phyloP scores from a whole-genome alignment of 768 basidiomycete genomes.

The Candolleomyces aberdarensis region DNA sequence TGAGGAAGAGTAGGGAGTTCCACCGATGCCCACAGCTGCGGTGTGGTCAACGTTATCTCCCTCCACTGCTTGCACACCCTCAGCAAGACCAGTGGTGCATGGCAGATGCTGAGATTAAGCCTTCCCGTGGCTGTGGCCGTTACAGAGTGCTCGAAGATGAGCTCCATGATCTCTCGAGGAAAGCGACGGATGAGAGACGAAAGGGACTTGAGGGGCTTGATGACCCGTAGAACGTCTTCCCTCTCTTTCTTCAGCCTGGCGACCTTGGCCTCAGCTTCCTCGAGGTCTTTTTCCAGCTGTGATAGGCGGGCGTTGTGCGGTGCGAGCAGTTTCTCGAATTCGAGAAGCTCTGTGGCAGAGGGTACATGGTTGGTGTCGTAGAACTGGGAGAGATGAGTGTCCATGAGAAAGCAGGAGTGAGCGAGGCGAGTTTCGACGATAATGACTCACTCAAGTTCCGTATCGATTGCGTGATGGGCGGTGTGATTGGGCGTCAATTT shows the following conservation, averaged over 20 bases:
- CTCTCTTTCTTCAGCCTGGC: neutral
- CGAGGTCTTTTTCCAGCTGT: neutral
- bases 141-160: neutral
- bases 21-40: neutral
- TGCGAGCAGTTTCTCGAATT: constrained; percentile 39
- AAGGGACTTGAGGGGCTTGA: neutral
- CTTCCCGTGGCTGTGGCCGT: neutral
- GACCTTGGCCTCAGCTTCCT: neutral
- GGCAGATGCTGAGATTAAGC: neutral
- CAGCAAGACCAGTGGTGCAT: neutral
- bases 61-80: neutral
- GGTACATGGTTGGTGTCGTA: neutral
- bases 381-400: neutral
- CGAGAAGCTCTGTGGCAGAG: constrained; percentile 21
- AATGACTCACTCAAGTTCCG: too few relatives aligned
- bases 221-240: neutral
- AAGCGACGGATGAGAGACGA: neutral
- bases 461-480: too few relatives aligned
- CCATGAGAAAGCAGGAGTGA: neutral
- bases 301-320: constrained; percentile 26
- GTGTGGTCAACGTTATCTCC: neutral
- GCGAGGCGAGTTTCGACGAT: too few relatives aligned
- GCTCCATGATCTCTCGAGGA: neutral
- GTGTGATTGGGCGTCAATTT: too few relatives aligned
- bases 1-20: neutral